Evolutionary conservation across 1,284 basidiomycete genomes (phyloP), one percentile per base, ranked within the genome.

Genomic region (Marasmius oreades): DNA sequence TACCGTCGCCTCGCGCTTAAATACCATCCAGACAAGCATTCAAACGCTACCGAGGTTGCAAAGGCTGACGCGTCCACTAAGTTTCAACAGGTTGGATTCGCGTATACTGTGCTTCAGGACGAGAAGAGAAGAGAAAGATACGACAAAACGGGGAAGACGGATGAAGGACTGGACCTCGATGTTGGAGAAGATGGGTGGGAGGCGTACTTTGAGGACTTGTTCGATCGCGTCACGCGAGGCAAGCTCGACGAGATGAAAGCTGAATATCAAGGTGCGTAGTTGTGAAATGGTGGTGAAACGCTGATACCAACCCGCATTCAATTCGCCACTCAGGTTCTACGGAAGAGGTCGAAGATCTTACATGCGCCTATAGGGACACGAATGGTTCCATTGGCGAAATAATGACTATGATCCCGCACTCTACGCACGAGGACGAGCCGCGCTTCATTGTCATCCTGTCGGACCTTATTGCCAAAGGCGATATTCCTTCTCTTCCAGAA

Each of bases 41-140:
- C 83, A 34, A 73, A 75, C 12, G 81, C 88, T 56, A 74, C 70
- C 53, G 81, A 84, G n/a, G 75, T 74, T 34, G 77, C 80, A 24
- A 86, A 85, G 67, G 80, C 82, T 43, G 79, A 80, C 61, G 85
- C 88, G 62, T 82, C 81, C 11, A 75, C 73, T 59, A 86, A 88
- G 69, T 98, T 97, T 67, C 93, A 95, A 66, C 88, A 92, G 67
- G 80, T 97, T 61, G 92, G 94, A 0, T 96, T 95, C 66, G 92
- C 95, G 14, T 98, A 95, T 70, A 78, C 91, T 1, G 85, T 98
- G 0, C 77, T 97, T 31, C 81, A 85, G 51, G 93, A 98, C 63
- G 86, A 86, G 59, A 85, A 82, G 67, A 74, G 86, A 62, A 81
- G 87, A 64, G 78, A 82, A 65, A 76, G 85, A 66, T 96, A 95